Conservation (phyloP, 2,329 filamentous ascomycete species). For the Pseudogymnoascus sp. region DNA sequence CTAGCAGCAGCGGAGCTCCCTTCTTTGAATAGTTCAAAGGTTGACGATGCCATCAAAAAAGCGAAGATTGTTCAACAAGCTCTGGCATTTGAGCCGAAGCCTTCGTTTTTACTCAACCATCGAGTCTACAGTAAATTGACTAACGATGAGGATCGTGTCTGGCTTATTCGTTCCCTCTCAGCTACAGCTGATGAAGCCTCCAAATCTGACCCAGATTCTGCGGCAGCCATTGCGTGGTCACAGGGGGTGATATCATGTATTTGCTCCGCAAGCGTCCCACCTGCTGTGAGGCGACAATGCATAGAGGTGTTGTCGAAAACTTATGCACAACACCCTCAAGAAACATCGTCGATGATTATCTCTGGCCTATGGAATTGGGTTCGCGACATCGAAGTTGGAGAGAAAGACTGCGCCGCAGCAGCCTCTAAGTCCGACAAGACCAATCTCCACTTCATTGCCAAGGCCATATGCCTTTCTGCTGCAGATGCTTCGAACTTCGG, state of each 20-base stretch:
- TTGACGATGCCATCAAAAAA: constrained; percentile 50
- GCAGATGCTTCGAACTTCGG: constrained; percentile 41
- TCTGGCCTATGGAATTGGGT: constrained; percentile 76
- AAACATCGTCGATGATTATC: constrained; percentile 56
- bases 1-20: constrained; percentile 48
- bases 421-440: constrained; percentile 55
- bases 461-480: constrained; percentile 53
- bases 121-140: constrained; percentile 76
- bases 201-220: constrained; percentile 36
- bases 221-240: constrained; percentile 65
- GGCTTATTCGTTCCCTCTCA: constrained; percentile 64
- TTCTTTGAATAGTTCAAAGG: constrained; percentile 46
- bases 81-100: constrained; percentile 65
- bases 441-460: constrained; percentile 53
- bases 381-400: constrained; percentile 54
- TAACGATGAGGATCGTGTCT: constrained; percentile 65
- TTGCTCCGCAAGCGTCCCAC: constrained; percentile 51
- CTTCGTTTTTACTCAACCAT: constrained; percentile 77
- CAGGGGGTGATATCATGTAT: constrained; percentile 77
- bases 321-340: constrained; percentile 51
- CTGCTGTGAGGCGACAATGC: constrained; percentile 56
- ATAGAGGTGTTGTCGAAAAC: constrained; percentile 52
- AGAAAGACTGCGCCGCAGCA: constrained; percentile 68
- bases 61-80: constrained; percentile 56
- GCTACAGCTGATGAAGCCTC: constrained; percentile 48